Evolutionary conservation across 192 early-diverging fungal species (phyloP).

Genomic region (Physocladia obscura): DNA sequence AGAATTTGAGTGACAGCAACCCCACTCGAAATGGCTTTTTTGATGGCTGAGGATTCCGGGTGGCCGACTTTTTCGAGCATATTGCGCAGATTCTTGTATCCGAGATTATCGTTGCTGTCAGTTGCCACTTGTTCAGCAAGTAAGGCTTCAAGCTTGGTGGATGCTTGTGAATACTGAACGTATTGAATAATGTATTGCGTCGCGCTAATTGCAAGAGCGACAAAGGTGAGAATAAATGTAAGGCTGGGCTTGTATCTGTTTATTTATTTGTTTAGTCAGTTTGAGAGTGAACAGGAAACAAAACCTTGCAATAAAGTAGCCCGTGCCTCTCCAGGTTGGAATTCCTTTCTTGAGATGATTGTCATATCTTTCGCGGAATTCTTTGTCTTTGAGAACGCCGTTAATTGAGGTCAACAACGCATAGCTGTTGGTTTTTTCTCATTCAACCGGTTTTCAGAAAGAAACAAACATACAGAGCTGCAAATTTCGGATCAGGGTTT

Average conservation of each 20-base stretch:
- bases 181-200: conserved; percentile 44
- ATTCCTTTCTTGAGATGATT: conserved; percentile 47
- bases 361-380: conserved; percentile 46
- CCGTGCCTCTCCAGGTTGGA: conserved; percentile 49
- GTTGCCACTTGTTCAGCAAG: conserved; percentile 1
- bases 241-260: conserved; percentile 47
- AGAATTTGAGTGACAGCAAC: conserved; percentile 30
- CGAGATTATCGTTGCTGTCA: conserved; percentile 11
- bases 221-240: conserved; percentile 29
- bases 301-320: conserved; percentile 33
- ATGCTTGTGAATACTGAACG: conserved; percentile 30
- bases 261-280: conserved; percentile 8
- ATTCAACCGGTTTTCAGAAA: no score
- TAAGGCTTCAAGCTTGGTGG: conserved; percentile 26
- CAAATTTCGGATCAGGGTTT: conserved; percentile 38
- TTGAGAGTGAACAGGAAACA: background rate
- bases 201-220: conserved; percentile 37
- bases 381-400: conserved; percentile 39
- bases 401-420: conserved; percentile 45
- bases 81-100: conserved; percentile 18
- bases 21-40: conserved; percentile 19
- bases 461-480: background rate
- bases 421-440: conserved; percentile 28
- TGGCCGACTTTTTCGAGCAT: conserved; percentile 29
- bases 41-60: conserved; percentile 22